Conservation (phyloP, 1,284 basidiomycete species). For the Trametes hirsuta region DNA sequence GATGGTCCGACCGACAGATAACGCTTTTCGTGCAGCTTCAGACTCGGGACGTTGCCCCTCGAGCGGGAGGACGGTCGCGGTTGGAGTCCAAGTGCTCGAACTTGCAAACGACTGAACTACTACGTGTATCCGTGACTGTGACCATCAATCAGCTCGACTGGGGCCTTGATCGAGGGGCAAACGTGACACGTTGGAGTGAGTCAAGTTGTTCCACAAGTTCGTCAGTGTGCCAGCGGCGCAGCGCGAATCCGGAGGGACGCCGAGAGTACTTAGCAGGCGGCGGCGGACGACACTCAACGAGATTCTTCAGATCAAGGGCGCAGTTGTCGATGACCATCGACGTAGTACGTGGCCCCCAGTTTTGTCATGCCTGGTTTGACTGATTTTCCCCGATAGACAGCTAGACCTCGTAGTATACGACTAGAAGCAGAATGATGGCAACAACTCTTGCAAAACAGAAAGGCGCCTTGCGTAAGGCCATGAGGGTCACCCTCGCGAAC, state of each 20-base stretch:
- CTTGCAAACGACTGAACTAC: constrained; percentile 8
- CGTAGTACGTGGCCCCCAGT: not conserved
- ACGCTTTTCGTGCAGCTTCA: not conserved
- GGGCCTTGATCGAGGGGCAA: constrained; percentile 7
- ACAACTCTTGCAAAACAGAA: constrained; percentile 50
- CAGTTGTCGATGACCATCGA: no score
- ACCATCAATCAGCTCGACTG: constrained; percentile 1
- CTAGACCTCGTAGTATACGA: no score
- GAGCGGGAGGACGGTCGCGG: not conserved
- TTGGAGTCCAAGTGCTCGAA: not conserved
- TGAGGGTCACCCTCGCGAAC: constrained; percentile 46
- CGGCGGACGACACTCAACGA: no score
- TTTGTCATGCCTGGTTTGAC: not conserved
- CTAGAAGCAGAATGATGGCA: constrained; percentile 16
- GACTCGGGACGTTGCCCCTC: not conserved
- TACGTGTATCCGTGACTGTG: constrained; percentile 16
- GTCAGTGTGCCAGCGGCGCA: not conserved
- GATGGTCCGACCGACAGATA: constrained; percentile 21
- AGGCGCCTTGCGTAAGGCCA: constrained; percentile 49
- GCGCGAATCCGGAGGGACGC: not conserved
- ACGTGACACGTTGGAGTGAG: constrained; percentile 17
- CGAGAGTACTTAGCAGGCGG: no score
- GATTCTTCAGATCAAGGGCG: no score
- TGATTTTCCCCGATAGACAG: not conserved
- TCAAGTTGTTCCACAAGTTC: constrained; percentile 5